Percentiles rank a stretch among this genome's conserved stretches.
Conservation (phyloP, 2,329 filamentous ascomycete species). For the Fusarium sp. region DNA sequence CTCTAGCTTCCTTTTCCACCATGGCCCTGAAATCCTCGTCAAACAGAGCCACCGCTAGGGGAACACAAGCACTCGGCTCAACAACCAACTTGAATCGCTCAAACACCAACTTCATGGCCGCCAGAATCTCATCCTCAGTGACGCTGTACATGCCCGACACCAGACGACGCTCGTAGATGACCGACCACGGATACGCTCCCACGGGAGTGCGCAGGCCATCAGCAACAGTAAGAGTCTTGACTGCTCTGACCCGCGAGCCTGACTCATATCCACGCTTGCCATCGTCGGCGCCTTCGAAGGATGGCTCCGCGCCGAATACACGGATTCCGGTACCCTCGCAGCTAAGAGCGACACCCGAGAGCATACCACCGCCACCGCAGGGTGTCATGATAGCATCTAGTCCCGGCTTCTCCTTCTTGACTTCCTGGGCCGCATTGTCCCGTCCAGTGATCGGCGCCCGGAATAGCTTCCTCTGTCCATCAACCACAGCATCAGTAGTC, state of each 20-base stretch:
- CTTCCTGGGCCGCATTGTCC: constrained; percentile 33
- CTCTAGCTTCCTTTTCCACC: constrained; percentile 79
- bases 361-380: constrained; percentile 89
- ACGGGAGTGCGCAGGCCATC: constrained; percentile 91
- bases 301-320: constrained; percentile 91
- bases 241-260: constrained; percentile 75
- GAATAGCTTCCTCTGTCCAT: constrained; percentile 33
- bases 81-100: constrained; percentile 93
- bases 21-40: constrained; percentile 85
- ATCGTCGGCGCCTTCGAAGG: constrained; percentile 88
- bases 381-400: constrained; percentile 85
- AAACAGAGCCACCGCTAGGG: constrained; percentile 84
- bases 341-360: constrained; percentile 85
- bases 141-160: constrained; percentile 81
- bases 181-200: constrained; percentile 80
- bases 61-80: constrained; percentile 90
- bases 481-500: constrained; percentile 45
- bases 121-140: constrained; percentile 84
- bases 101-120: constrained; percentile 81
- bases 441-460: constrained; percentile 40
- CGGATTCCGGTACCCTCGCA: constrained; percentile 78
- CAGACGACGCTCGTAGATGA: constrained; percentile 81
- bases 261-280: constrained; percentile 77
- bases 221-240: constrained; percentile 85
- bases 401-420: constrained; percentile 47